Base-by-base conservation (phyloP, 2,329 filamentous ascomycete species). In the Mycocentrospora acerina region DNA sequence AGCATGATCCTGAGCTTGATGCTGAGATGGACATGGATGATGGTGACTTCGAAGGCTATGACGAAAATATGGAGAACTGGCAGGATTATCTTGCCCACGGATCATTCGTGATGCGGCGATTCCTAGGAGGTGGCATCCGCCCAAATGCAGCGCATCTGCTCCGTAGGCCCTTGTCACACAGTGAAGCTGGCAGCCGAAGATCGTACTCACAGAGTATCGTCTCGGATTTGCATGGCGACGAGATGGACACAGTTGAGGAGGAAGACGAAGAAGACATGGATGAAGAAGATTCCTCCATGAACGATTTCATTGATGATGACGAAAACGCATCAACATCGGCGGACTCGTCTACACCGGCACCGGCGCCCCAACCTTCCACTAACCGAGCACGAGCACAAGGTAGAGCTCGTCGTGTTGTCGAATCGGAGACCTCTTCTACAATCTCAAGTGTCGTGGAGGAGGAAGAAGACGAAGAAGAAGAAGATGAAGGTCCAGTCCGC, bases 211-310 rank as follows among this genome's bases (percentile, higher is more conserved):
- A 67, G 22, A 71, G 67, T 48, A 58, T 69, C 33, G 58, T 66
- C 26, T 70, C 66, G 12, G 65, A 68, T 45, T 57, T 69, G 31
- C 59, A 61, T 26, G 62, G 60, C 4, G 67, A 69, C 30, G 68
- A 71, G 39, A 70, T 71, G 66, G 66, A 64, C 40, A 68, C 62
- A 3, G 57, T 71, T 18, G 66, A 69, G 36, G 69, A 71, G 41
- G 67, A 71, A 51, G 68, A 71, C 35, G 69, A 71, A 31, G 66
- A 69, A 16, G 67, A 55, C 4, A 29, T 59, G 5, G 62, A 66
- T 16, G 64, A 50, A 28, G 51, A 65, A 29, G 64, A 70, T 35
- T 69, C 67, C 2, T 69, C 66, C 7, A 69, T 71, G 67, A 66
- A 66, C 37, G 66, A 64, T 37, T 71, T 71, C 46, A 65, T 71